These are phyloP conservation scores for Moesziomyces antarcticus DNA, from an alignment of 1,284 basidiomycete species.

Conservation along the genomic window DNA sequence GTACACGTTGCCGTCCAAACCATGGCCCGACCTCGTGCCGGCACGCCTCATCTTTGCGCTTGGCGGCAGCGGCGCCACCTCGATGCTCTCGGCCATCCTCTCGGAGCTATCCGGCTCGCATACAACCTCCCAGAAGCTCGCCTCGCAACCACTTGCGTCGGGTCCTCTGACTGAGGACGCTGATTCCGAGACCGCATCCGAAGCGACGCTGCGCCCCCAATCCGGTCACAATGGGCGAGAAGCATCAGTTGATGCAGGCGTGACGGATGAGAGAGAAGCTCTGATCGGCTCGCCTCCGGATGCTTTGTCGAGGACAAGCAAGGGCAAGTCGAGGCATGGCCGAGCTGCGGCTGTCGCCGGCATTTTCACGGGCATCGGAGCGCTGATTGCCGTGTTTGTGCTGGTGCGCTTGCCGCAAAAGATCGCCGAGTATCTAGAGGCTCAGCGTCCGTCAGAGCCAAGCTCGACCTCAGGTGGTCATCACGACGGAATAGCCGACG, in stretches of 20 bases:
- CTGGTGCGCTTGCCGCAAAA: slow-evolving; percentile 49
- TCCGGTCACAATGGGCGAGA: neutral
- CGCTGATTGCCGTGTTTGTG: slow-evolving; percentile 50
- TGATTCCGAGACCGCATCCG: slow-evolving; percentile 4
- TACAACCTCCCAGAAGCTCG: neutral
- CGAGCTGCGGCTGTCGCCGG: slow-evolving; percentile 47
- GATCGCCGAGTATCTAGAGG: slow-evolving; percentile 36
- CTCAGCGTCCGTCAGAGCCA: neutral
- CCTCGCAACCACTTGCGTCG: neutral
- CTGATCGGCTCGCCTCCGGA: neutral
- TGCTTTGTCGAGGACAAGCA: neutral
- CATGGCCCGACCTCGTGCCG: slow-evolving; percentile 51
- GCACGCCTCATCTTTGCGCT: slow-evolving; percentile 54
- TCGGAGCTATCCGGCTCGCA: slow-evolving; percentile 24
- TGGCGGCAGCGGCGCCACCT: slow-evolving; percentile 50
- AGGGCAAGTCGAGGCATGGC: slow-evolving; percentile 22
- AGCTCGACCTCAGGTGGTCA: neutral
- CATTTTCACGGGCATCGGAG: slow-evolving; percentile 49
- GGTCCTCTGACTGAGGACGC: neutral
- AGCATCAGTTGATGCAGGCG: too few species aligned
- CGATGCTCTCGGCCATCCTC: slow-evolving; percentile 52
- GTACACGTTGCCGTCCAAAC: slow-evolving; percentile 42
- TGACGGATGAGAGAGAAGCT: neutral
- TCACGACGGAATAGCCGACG: slow-evolving; percentile 3
- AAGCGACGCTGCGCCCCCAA: slow-evolving; percentile 5